Conservation (phyloP, 345 rosid genomes). For the Garcia nutans region DNA sequence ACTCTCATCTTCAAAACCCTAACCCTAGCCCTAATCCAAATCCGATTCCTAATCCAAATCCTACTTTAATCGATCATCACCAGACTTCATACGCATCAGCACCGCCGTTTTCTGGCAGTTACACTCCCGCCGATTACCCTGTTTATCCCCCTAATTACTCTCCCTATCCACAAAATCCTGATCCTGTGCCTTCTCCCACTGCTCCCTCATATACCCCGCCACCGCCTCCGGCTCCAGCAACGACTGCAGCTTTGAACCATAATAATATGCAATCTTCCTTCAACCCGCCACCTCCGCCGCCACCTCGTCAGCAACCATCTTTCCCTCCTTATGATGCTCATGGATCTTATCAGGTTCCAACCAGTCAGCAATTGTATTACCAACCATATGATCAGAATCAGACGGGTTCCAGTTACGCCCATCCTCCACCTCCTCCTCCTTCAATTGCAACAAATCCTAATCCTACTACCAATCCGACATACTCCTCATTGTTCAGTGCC, state of each 20-base stretch:
- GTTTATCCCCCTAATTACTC: slow-evolving; percentile 48
- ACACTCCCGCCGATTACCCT: slow-evolving; percentile 54
- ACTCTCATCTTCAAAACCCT: slow-evolving; percentile 50
- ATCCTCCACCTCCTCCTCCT: slow-evolving; percentile 34
- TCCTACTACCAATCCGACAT: slow-evolving; percentile 12
- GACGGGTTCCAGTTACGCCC: slow-evolving; percentile 38
- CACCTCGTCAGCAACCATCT: slow-evolving; percentile 28
- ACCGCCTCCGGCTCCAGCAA: slow-evolving; percentile 28
- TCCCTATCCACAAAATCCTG: slow-evolving; percentile 53
- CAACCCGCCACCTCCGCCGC: slow-evolving; percentile 30
- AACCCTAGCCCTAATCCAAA: slow-evolving; percentile 37
- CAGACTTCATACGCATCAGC: slow-evolving; percentile 73
- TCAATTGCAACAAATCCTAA: slow-evolving; percentile 28
- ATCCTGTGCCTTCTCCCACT: slow-evolving; percentile 56
- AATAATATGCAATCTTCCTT: slow-evolving; percentile 33
- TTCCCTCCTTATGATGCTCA: slow-evolving; percentile 66
- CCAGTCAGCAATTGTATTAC: slow-evolving; percentile 47
- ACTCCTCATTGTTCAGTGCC: slow-evolving; percentile 45
- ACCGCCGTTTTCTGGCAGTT: slow-evolving; percentile 62
- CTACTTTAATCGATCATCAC: slow-evolving; percentile 42
- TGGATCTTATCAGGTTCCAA: slow-evolving; percentile 52
- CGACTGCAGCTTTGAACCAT: slow-evolving; percentile 28
- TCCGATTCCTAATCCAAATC: slow-evolving; percentile 26
- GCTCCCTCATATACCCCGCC: slow-evolving; percentile 61
- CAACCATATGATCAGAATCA: slow-evolving; percentile 68